These are phyloP conservation scores for Pelargonium nanum DNA, from an alignment of 345 rosid species.

Conservation along the genomic window DNA sequence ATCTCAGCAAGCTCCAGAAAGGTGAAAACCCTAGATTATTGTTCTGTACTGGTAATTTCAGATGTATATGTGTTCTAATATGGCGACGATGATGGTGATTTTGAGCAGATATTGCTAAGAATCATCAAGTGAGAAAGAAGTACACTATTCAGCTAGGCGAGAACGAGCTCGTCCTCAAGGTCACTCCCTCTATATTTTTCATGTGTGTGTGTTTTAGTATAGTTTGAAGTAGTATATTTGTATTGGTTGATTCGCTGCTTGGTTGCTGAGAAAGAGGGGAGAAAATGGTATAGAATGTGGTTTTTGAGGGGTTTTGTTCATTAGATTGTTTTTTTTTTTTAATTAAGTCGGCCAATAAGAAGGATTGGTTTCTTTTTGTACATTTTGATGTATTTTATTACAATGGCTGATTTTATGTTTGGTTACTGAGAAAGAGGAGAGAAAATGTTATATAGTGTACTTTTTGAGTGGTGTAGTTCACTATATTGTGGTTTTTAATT, in stretches of 20 bases:
- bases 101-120: constrained; percentile 76
- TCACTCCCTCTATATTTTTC: constrained; percentile 9
- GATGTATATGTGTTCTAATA: background rate
- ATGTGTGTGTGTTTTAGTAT: too few species aligned
- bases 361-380: too few species aligned
- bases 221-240: too few species aligned
- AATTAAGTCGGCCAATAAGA: too few species aligned
- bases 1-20: constrained; percentile 75
- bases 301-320: background rate
- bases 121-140: constrained; percentile 88
- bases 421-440: background rate
- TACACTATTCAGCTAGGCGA: constrained; percentile 92
- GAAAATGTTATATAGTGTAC: background rate
- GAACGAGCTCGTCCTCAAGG: constrained; percentile 95
- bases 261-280: background rate
- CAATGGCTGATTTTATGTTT: background rate
- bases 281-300: background rate
- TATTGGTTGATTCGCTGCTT: background rate
- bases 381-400: too few species aligned
- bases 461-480: background rate
- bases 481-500: too few species aligned
- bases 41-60: background rate
- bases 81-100: background rate
- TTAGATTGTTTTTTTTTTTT: too few species aligned
- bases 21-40: constrained; percentile 23